Percentiles rank a stretch among this genome's conserved stretches.
Evolutionary conservation across 2,329 filamentous ascomycete genomes (phyloP).

Genomic region (Trichoderma hamatum): DNA sequence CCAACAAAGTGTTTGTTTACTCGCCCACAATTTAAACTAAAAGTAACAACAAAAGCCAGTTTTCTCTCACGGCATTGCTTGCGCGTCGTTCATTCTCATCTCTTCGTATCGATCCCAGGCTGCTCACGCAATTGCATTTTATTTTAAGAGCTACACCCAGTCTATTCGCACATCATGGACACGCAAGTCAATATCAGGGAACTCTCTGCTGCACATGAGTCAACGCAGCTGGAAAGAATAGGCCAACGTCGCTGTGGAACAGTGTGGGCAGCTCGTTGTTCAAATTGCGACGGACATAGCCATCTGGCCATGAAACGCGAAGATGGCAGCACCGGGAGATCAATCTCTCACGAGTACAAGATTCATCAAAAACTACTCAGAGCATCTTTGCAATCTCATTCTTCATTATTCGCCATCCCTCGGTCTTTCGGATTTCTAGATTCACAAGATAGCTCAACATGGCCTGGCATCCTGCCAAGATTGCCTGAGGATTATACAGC

Average conservation of each 20-base stretch:
- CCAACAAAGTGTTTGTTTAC: neutral
- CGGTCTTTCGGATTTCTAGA: neutral
- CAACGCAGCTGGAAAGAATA: neutral
- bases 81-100: neutral
- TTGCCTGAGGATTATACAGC: constrained; percentile 31
- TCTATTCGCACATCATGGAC: neutral
- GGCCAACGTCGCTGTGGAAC: constrained; percentile 31
- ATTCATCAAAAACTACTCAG: constrained; percentile 20
- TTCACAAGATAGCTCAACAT: constrained; percentile 7
- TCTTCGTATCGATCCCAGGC: neutral
- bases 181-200: neutral
- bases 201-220: neutral
- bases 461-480: constrained; percentile 31
- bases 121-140: neutral
- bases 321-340: constrained; percentile 27
- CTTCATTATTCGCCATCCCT: constrained; percentile 1
- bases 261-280: constrained; percentile 26
- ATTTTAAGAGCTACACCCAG: neutral
- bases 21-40: neutral
- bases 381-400: neutral
- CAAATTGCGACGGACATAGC: neutral
- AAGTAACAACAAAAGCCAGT: neutral
- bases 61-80: neutral
- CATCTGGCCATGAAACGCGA: constrained; percentile 31
- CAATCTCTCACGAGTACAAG: constrained; percentile 30